Percentiles rank a stretch among this genome's conserved stretches.
phyloP scores from a whole-genome alignment of 2,329 filamentous ascomycete genomes.

The Colletotrichum sp. region DNA sequence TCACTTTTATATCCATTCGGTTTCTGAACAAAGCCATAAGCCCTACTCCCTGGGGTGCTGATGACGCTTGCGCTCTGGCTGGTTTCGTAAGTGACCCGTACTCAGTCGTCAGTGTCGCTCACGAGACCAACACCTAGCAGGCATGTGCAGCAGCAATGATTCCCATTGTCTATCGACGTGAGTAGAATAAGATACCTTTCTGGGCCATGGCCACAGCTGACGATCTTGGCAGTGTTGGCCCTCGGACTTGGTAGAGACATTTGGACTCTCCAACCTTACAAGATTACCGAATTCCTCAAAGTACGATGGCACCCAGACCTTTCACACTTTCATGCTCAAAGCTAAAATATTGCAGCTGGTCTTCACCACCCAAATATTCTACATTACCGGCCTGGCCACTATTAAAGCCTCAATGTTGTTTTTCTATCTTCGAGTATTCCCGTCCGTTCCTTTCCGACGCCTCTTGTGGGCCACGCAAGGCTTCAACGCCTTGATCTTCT shows the following conservation, averaged over 20 bases:
- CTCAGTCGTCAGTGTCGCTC: background rate
- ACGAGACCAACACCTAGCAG: background rate
- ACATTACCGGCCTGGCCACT: background rate
- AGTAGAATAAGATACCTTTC: background rate
- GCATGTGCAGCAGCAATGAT: background rate
- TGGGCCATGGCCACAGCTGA: rapidly evolving
- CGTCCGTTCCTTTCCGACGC: conserved; percentile 17
- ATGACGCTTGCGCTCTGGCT: background rate
- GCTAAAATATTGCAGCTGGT: background rate
- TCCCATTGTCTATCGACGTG: background rate
- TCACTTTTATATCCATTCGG: background rate
- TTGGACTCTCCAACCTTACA: background rate
- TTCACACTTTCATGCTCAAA: background rate
- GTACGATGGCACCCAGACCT: background rate
- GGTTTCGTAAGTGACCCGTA: background rate
- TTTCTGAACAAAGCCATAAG: background rate
- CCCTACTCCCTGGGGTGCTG: background rate
- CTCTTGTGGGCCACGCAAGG: conserved; percentile 27
- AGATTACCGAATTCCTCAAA: background rate
- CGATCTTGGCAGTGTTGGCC: background rate
- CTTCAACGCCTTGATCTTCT: conserved; percentile 25
- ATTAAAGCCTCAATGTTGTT: conserved; percentile 33
- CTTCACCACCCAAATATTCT: background rate
- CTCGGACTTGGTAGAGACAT: background rate
- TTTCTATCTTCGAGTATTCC: conserved; percentile 32